phyloP scores from a whole-genome alignment of 2,329 filamentous ascomycete genomes.

The Cyclaneusma minus region DNA sequence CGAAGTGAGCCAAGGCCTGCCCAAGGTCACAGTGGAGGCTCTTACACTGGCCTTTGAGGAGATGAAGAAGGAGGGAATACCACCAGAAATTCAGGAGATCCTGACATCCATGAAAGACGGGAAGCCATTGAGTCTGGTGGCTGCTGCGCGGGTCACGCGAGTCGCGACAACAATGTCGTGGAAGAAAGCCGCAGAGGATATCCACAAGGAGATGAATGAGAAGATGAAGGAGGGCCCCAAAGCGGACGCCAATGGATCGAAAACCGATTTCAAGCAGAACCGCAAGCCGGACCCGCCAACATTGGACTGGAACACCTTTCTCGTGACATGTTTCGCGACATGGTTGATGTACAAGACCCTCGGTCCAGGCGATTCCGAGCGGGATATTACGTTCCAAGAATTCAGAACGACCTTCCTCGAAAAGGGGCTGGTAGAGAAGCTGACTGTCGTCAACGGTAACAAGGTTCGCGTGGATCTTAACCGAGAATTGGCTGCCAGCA shows the following conservation, averaged over 20 bases:
- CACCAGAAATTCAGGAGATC: slow-evolving; percentile 33
- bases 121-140: slow-evolving; percentile 12
- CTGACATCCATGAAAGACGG: slow-evolving; percentile 13
- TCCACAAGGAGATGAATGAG: slow-evolving; percentile 12
- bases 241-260: no score
- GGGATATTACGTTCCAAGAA: slow-evolving; percentile 97
- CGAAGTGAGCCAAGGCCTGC: slow-evolving; percentile 40
- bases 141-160: slow-evolving; percentile 18
- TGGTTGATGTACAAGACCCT: slow-evolving; percentile 50
- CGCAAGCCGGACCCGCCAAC: slow-evolving; percentile 13
- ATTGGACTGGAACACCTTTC: slow-evolving; percentile 14
- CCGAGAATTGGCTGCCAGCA: slow-evolving; percentile 52
- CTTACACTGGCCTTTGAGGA: slow-evolving; percentile 44
- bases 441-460: slow-evolving; percentile 64
- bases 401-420: slow-evolving; percentile 86
- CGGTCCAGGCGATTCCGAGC: slow-evolving; percentile 46
- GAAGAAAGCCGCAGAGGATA: slow-evolving; percentile 13
- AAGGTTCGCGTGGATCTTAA: slow-evolving; percentile 70
- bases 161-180: slow-evolving; percentile 17
- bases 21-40: slow-evolving; percentile 41
- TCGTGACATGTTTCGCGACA: slow-evolving; percentile 39
- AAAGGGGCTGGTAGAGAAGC: slow-evolving; percentile 88
- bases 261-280: slow-evolving; percentile 11
- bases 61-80: slow-evolving; percentile 54
- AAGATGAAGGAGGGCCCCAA: slow-evolving; percentile 17